These are phyloP conservation scores for Colletotrichum cordylinicola DNA, from an alignment of 2,329 filamentous ascomycete species.

Conservation along the genomic window DNA sequence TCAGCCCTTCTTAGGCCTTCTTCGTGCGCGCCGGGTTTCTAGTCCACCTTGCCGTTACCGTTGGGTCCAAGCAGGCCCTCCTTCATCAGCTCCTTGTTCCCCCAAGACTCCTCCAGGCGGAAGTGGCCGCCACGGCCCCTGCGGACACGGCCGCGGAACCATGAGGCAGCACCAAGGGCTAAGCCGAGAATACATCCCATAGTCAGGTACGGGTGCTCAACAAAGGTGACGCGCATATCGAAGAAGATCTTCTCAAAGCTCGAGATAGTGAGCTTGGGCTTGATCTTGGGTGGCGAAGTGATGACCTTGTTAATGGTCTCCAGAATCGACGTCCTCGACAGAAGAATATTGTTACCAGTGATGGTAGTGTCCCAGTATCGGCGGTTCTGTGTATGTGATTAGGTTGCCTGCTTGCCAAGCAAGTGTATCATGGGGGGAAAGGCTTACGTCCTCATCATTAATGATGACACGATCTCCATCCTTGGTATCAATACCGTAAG, in stretches of 20 bases:
- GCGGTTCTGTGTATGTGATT: slow-evolving; percentile 68
- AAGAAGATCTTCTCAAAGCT: slow-evolving; percentile 75
- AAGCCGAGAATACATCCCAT: slow-evolving; percentile 64
- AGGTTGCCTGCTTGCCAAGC: not conserved
- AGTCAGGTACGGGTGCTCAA: slow-evolving; percentile 65
- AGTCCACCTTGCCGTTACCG: slow-evolving; percentile 58
- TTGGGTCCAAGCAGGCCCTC: slow-evolving; percentile 64
- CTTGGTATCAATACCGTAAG: slow-evolving; percentile 87
- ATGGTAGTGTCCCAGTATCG: slow-evolving; percentile 94
- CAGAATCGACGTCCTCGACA: slow-evolving; percentile 87
- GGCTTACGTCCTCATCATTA: slow-evolving; percentile 95
- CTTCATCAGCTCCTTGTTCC: slow-evolving; percentile 63
- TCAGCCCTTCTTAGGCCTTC: slow-evolving; percentile 1
- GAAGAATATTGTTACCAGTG: slow-evolving; percentile 87
- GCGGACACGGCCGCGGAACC: slow-evolving; percentile 61
- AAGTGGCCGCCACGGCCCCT: slow-evolving; percentile 64
- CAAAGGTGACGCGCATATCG: slow-evolving; percentile 63
- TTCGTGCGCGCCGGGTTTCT: not conserved
- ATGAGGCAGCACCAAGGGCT: slow-evolving; percentile 56
- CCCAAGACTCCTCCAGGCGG: slow-evolving; percentile 62
- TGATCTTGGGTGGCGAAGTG: slow-evolving; percentile 71
- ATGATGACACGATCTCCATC: slow-evolving; percentile 93
- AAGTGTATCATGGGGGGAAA: not conserved
- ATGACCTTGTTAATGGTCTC: slow-evolving; percentile 82
- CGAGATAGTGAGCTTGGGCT: slow-evolving; percentile 78